Conservation (phyloP, 441 rosid genomes). For the Euphorbia corollata region DNA sequence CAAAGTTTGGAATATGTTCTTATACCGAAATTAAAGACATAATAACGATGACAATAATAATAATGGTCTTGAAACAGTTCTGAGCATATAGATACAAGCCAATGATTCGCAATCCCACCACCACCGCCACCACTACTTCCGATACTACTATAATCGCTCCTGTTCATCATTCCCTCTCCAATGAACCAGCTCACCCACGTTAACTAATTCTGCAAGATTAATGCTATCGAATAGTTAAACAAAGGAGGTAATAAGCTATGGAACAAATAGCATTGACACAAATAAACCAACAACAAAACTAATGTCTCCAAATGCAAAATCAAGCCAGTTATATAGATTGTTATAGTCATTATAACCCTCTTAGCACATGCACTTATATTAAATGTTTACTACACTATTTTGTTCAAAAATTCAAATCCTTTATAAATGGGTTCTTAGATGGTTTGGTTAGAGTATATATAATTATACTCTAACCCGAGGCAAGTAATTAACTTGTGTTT, state of each 20-base stretch:
- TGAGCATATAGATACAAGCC: slow-evolving; percentile 26
- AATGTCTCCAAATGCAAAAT: not conserved
- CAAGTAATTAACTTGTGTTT: not conserved
- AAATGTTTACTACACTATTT: too few relatives aligned
- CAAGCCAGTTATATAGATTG: not conserved
- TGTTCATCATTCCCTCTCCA: slow-evolving; percentile 17
- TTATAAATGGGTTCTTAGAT: not conserved
- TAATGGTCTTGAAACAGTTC: slow-evolving; percentile 9
- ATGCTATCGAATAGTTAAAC: not conserved
- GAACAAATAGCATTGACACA: not conserved
- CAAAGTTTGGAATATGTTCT: not conserved
- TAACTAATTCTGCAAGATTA: slow-evolving; percentile 33
- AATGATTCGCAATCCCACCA: slow-evolving; percentile 25
- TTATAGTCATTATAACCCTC: not conserved
- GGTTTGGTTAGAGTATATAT: too few relatives aligned
- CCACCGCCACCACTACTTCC: not conserved
- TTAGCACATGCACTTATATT: too few relatives aligned
- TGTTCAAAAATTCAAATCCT: not conserved
- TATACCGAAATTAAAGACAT: slow-evolving; percentile 9
- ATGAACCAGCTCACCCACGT: slow-evolving; percentile 10
- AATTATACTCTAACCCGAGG: not conserved
- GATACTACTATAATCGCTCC: slow-evolving; percentile 14
- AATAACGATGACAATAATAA: slow-evolving; percentile 13
- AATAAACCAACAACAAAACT: not conserved
- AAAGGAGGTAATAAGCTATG: not conserved